phyloP scores from a whole-genome alignment of 129 eudicot genomes.

The Flaveria robusta region DNA sequence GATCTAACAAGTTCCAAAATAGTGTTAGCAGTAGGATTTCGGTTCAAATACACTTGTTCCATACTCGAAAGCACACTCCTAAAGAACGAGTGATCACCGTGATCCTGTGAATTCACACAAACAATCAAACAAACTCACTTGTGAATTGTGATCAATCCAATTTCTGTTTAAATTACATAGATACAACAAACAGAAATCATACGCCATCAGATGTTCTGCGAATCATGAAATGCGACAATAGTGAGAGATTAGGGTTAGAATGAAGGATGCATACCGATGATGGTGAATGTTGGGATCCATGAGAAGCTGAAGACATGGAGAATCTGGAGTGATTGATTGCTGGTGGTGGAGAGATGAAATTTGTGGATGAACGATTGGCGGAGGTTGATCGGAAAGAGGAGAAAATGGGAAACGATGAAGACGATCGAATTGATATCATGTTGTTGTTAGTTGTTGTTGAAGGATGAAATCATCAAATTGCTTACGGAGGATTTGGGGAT shows the following conservation, averaged over 20 bases:
- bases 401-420: neutral
- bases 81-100: constrained; percentile 64
- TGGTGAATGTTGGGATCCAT: neutral
- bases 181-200: too few species aligned
- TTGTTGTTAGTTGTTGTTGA: neutral
- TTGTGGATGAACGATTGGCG: neutral
- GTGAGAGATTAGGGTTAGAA: too few species aligned
- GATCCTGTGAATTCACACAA: neutral
- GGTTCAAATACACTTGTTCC: constrained; percentile 69
- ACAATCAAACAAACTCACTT: neutral
- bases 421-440: neutral
- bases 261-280: neutral
- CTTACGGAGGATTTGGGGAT: too few species aligned
- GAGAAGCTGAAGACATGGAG: neutral
- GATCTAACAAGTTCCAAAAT: constrained; percentile 78
- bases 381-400: neutral
- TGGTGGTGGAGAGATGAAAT: neutral
- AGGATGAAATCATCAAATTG: too few species aligned
- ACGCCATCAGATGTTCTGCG: too few species aligned
- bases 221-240: too few species aligned
- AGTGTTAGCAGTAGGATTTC: constrained; percentile 88
- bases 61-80: constrained; percentile 62
- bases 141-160: too few species aligned
- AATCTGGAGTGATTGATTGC: constrained; percentile 3
- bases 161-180: too few species aligned